phyloP scores from a whole-genome alignment of 176 grass and related monocot species.

The Eragrostis nindensis region DNA sequence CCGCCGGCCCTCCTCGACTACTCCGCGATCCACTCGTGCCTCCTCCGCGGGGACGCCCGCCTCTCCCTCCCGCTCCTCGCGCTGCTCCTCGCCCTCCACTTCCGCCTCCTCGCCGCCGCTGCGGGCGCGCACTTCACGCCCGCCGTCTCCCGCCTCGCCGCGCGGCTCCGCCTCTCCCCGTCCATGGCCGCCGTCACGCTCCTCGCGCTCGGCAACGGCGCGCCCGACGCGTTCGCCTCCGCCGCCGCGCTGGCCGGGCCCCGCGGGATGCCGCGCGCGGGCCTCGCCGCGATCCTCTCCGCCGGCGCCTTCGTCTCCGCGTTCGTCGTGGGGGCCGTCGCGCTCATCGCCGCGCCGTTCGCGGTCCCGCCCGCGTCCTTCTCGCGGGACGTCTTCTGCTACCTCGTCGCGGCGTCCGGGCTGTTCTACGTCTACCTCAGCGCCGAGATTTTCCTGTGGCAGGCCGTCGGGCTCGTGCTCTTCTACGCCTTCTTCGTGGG shows the following conservation, averaged over 20 bases:
- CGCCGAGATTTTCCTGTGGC: constrained; percentile 92
- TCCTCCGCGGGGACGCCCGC: constrained; percentile 39
- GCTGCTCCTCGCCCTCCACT: constrained; percentile 68
- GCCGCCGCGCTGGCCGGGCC: constrained; percentile 56
- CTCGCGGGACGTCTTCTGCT: constrained; percentile 84
- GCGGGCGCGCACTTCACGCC: constrained; percentile 73
- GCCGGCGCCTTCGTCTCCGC: constrained; percentile 85
- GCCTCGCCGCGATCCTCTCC: constrained; percentile 67
- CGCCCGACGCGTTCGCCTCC: constrained; percentile 79
- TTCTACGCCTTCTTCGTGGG: constrained; percentile 93
- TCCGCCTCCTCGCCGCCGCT: constrained; percentile 64
- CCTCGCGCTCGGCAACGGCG: constrained; percentile 82
- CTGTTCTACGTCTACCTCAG: constrained; percentile 83
- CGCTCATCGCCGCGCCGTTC: constrained; percentile 66
- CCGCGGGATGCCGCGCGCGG: constrained; percentile 51
- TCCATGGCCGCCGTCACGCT: constrained; percentile 95
- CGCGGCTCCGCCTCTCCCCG: constrained; percentile 69
- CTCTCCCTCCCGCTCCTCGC: constrained; percentile 62
- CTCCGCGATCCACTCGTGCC: constrained; percentile 67
- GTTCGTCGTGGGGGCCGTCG: constrained; percentile 76
- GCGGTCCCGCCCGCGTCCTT: constrained; percentile 58
- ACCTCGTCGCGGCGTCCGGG: constrained; percentile 62
- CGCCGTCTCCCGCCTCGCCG: constrained; percentile 60
- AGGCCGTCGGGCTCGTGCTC: constrained; percentile 71
- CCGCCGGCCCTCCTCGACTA: constrained; percentile 68